These are phyloP conservation scores for Euphrasia confusa DNA, from an alignment of 257 asterid genomes.

Conservation along the genomic window DNA sequence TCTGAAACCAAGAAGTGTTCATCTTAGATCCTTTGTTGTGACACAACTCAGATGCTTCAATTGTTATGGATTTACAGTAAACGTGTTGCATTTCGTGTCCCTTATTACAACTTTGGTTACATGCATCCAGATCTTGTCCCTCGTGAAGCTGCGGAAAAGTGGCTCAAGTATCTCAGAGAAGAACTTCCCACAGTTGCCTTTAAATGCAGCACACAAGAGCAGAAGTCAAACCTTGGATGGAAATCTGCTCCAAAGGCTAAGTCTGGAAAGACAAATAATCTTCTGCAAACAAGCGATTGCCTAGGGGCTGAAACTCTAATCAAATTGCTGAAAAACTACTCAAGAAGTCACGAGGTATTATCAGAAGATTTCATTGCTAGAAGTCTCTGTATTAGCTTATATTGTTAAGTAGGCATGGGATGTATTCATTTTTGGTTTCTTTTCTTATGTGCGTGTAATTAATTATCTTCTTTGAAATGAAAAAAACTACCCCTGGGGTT, in stretches of 20 bases:
- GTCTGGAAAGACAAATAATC: conserved; percentile 35
- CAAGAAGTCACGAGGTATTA: conserved; percentile 33
- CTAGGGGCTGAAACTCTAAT: conserved; percentile 87
- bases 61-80: not conserved
- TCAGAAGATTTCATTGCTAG: not conserved
- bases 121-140: conserved; percentile 80
- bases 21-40: not conserved
- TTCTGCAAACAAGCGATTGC: conserved; percentile 85
- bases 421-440: too few relatives aligned
- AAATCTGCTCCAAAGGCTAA: conserved; percentile 66
- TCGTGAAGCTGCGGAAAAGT: conserved; percentile 84
- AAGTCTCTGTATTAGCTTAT: not conserved
- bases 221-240: conserved; percentile 91
- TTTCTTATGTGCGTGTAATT: too few relatives aligned
- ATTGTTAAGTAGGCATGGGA: not conserved
- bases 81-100: not conserved
- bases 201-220: conserved; percentile 94
- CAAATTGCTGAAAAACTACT: conserved; percentile 59
- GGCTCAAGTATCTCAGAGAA: conserved; percentile 93
- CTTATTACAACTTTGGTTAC: conserved; percentile 12
- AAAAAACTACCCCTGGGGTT: too few relatives aligned
- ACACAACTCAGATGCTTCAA: not conserved
- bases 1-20: not conserved
- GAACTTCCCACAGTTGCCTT: conserved; percentile 92
- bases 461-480: too few relatives aligned